Percentiles rank a stretch among this genome's conserved stretches.
These are phyloP conservation scores for Capsella bursapastoris DNA, from an alignment of 345 rosid genomes.

Conservation along the genomic window DNA sequence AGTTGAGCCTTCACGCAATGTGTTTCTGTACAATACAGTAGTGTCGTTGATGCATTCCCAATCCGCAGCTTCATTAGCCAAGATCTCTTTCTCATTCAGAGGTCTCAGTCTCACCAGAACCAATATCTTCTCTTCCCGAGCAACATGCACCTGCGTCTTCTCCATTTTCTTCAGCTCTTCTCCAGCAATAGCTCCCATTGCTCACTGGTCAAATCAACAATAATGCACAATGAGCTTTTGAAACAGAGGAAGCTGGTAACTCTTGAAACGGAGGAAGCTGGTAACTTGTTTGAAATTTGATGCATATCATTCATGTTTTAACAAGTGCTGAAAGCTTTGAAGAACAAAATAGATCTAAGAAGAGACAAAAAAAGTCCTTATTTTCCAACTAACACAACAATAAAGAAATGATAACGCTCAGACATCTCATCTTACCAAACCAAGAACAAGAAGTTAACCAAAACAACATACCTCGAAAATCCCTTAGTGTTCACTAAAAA, in stretches of 20 bases:
- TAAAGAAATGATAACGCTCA: constrained; percentile 46
- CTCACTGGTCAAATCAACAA: constrained; percentile 44
- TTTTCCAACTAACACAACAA: constrained; percentile 59
- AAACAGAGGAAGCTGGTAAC: constrained; percentile 31
- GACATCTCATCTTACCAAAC: constrained; percentile 49
- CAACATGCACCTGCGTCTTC: constrained; percentile 62
- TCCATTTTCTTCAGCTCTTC: constrained; percentile 76
- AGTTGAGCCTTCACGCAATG: constrained; percentile 91
- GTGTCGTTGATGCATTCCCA: constrained; percentile 97
- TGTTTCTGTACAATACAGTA: constrained; percentile 84
- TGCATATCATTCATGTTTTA: constrained; percentile 47
- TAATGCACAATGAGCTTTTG: constrained; percentile 36
- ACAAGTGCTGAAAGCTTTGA: constrained; percentile 29
- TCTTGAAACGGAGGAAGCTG: constrained; percentile 28
- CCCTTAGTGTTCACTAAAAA: neutral
- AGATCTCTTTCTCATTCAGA: constrained; percentile 82
- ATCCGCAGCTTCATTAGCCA: constrained; percentile 75
- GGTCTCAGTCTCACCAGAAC: constrained; percentile 96
- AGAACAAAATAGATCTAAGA: constrained; percentile 47
- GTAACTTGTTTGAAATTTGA: constrained; percentile 50
- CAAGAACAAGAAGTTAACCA: constrained; percentile 28
- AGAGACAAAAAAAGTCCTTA: constrained; percentile 50
- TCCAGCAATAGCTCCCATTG: constrained; percentile 82
- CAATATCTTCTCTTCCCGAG: constrained; percentile 86
- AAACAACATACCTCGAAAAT: constrained; percentile 28